These are phyloP conservation scores for Alternaria alternata DNA, from an alignment of 2,329 filamentous ascomycete species.

Conservation along the genomic window DNA sequence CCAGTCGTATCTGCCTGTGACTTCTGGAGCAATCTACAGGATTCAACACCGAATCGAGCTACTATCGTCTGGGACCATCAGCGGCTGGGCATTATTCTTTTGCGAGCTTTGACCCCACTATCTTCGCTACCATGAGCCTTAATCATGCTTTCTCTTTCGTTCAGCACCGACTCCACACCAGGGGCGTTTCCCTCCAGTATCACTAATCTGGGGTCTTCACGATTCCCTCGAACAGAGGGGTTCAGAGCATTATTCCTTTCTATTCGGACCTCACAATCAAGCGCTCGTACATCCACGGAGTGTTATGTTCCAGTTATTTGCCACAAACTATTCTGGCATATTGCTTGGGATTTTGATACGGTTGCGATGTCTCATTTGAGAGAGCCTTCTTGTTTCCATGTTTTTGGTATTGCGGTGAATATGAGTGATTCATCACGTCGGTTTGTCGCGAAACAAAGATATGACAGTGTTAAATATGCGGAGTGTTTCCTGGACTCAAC, in stretches of 20 bases:
- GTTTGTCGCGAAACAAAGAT: background rate
- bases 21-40: background rate
- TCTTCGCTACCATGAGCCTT: background rate
- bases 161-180: background rate
- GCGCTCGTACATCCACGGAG: background rate
- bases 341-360: background rate
- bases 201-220: background rate
- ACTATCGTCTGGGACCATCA: background rate
- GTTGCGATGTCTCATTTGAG: background rate
- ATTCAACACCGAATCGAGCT: background rate
- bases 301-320: background rate
- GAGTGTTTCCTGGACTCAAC: background rate
- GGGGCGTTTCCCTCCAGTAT: background rate
- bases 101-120: background rate
- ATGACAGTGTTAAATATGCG: background rate
- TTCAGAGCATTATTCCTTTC: background rate
- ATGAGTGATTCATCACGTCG: background rate
- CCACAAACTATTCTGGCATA: background rate
- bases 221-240: background rate
- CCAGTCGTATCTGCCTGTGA: background rate
- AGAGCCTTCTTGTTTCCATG: background rate
- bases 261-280: background rate
- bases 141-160: background rate
- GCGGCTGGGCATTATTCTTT: background rate
- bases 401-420: background rate